These are phyloP conservation scores for Aspergillus glaucus DNA, from an alignment of 2,329 filamentous ascomycete species.

Conservation along the genomic window DNA sequence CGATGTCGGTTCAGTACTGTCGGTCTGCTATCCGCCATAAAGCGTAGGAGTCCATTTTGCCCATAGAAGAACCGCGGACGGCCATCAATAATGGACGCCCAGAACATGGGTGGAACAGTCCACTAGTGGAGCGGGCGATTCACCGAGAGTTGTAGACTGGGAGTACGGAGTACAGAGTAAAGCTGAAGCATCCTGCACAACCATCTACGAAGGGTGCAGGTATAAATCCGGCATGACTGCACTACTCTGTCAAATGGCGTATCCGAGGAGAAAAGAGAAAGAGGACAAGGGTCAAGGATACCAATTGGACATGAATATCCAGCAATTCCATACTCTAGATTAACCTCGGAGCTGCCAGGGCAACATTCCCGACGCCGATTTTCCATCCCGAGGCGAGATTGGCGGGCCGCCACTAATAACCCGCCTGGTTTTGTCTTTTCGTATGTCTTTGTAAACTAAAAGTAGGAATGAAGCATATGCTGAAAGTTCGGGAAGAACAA, in stretches of 20 bases:
- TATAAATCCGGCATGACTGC: too few relatives aligned
- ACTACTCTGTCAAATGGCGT: too few relatives aligned
- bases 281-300: too few relatives aligned
- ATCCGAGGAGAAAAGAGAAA: too few relatives aligned
- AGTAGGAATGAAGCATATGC: background rate
- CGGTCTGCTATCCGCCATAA: background rate
- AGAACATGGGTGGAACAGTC: background rate
- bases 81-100: background rate
- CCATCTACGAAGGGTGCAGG: too few relatives aligned
- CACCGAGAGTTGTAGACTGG: background rate
- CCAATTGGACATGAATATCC: background rate
- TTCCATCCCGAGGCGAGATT: slow-evolving; percentile 7
- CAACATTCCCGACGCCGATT: slow-evolving; percentile 8
- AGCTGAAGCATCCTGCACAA: too few relatives aligned
- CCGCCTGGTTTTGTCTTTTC: background rate
- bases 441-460: background rate
- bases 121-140: background rate
- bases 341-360: slow-evolving; percentile 7
- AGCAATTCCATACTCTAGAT: background rate
- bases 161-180: background rate
- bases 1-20: background rate
- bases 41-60: background rate
- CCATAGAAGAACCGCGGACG: background rate
- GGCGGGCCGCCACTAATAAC: background rate
- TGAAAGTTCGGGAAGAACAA: background rate